Evolutionary conservation across 163 green algal genomes (phyloP), one percentile per base, ranked within the genome.

Genomic region (Scenedesmus sp.): DNA sequence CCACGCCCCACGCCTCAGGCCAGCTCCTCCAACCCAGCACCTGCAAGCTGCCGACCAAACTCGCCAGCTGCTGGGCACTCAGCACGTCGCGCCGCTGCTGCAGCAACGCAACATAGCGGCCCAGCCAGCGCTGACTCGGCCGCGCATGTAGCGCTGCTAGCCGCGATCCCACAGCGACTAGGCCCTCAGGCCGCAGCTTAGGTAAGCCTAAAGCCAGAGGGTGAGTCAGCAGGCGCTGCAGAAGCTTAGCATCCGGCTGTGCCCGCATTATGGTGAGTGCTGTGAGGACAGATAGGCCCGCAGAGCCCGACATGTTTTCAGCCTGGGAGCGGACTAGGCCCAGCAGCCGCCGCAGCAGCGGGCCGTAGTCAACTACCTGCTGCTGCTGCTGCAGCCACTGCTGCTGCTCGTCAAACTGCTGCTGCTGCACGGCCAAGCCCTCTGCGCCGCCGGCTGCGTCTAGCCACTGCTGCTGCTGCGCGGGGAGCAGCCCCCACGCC

Each of bases 381-480:
- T 59, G 88, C 60, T 67, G 66, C 16, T 77, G 73, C 67, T 73
- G 86, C 52, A 73, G 20, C 70, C 8, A 13, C n/a, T 70, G 87
- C 56, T 74, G 59, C 57, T n/a, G 59, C 57, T 77, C 55, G 1
- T 87, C 59, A 57, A 56, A 60, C 84, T 77, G 84, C 82, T 87
- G 82, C 82, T 86, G 82, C 82, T 86, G 82, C 26, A 13, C 16
- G 18, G 66, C 66, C 7, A 76, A 76, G 16, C 16, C 18, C 2
- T 76, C 66, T 34, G 66, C 18, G 7, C 66, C 66, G 66, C 66
- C 66, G 6, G 66, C 16, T 76, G 66, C 66, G 7, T 76, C 66
- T 34, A 76, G 66, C 73, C 76, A 85, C 26, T 86, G 87, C 87
- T 91, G 73, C 87, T 91, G 73, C 87, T 91, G 87, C n/a, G 10